Conservation (phyloP, 225 moss, liverwort and hornwort species). For the Ulota crispa region DNA sequence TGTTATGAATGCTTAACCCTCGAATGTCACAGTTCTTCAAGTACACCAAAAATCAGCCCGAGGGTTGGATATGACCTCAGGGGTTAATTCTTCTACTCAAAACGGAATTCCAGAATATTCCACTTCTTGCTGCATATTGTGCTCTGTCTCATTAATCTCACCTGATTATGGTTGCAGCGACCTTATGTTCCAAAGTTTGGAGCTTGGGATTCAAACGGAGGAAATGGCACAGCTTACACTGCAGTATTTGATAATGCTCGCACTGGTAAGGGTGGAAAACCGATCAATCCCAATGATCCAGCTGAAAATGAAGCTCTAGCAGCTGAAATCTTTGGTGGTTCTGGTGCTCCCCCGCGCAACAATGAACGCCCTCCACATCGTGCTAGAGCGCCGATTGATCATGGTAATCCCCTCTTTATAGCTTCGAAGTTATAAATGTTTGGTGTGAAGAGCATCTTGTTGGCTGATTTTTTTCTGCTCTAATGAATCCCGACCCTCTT, state of each 20-base stretch:
- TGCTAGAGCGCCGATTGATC: slow-evolving; percentile 31
- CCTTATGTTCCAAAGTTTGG: slow-evolving; percentile 62
- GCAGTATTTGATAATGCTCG: slow-evolving; percentile 52
- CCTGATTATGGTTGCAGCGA: slow-evolving; percentile 36
- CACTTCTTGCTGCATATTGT: slow-evolving; percentile 1
- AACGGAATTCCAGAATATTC: neutral
- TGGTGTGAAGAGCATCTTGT: neutral
- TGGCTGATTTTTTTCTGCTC: neutral
- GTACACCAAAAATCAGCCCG: too few relatives aligned
- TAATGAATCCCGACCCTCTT: slow-evolving; percentile 1
- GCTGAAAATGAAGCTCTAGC: slow-evolving; percentile 49
- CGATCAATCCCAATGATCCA: slow-evolving; percentile 46
- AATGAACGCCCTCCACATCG: slow-evolving; percentile 46
- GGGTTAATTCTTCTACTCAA: neutral
- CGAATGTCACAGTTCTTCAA: too few relatives aligned
- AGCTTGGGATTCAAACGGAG: slow-evolving; percentile 46
- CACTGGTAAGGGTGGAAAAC: slow-evolving; percentile 40
- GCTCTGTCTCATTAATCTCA: neutral
- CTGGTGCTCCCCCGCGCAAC: slow-evolving; percentile 32
- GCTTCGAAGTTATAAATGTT: neutral
- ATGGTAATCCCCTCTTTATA: slow-evolving; percentile 27
- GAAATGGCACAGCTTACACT: slow-evolving; percentile 48
- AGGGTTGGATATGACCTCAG: too few relatives aligned
- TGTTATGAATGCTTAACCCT: neutral
- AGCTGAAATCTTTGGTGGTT: slow-evolving; percentile 30